Evolutionary conservation across 352 stramenopile species (phyloP).

Genomic region (Phytophthora citricola): DNA sequence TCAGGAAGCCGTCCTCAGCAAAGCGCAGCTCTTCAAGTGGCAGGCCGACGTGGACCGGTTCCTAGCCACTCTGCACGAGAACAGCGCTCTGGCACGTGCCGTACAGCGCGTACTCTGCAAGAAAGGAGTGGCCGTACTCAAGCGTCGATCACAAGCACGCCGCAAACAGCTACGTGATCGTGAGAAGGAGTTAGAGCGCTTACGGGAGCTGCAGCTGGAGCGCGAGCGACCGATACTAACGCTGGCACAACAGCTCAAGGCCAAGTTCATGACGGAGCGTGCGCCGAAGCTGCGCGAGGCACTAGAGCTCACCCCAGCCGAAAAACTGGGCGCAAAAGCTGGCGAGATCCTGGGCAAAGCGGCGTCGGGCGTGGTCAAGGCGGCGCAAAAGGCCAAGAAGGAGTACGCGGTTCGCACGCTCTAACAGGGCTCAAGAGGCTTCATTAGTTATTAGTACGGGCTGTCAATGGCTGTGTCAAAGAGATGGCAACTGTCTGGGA

Average conservation of each 20-base stretch:
- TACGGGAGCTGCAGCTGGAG: slow-evolving; percentile 53
- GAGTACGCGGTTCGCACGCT: slow-evolving; percentile 72
- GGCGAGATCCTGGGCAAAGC: slow-evolving; percentile 54
- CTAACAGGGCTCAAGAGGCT: slow-evolving; percentile 32
- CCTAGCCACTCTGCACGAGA: slow-evolving; percentile 32
- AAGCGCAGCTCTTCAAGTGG: slow-evolving; percentile 64
- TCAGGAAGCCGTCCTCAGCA: slow-evolving; percentile 50
- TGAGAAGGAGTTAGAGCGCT: slow-evolving; percentile 54
- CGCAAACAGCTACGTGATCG: slow-evolving; percentile 61
- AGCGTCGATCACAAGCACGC: slow-evolving; percentile 43
- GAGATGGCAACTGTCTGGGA: neutral
- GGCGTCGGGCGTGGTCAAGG: slow-evolving; percentile 41
- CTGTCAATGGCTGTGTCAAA: slow-evolving; percentile 8
- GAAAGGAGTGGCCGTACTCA: slow-evolving; percentile 53
- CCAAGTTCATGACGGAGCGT: slow-evolving; percentile 51
- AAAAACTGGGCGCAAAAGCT: slow-evolving; percentile 50
- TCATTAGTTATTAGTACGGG: slow-evolving; percentile 34
- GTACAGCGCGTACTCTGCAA: slow-evolving; percentile 53
- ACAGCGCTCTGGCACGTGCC: slow-evolving; percentile 37
- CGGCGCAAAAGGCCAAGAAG: slow-evolving; percentile 59
- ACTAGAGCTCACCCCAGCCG: slow-evolving; percentile 62
- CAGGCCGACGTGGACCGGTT: slow-evolving; percentile 47
- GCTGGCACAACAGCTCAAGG: slow-evolving; percentile 57
- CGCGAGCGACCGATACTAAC: slow-evolving; percentile 45
- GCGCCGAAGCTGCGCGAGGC: slow-evolving; percentile 58